Evolutionary conservation across 768 basidiomycete species (phyloP).

Genomic region (Auriscalpium microsporum): DNA sequence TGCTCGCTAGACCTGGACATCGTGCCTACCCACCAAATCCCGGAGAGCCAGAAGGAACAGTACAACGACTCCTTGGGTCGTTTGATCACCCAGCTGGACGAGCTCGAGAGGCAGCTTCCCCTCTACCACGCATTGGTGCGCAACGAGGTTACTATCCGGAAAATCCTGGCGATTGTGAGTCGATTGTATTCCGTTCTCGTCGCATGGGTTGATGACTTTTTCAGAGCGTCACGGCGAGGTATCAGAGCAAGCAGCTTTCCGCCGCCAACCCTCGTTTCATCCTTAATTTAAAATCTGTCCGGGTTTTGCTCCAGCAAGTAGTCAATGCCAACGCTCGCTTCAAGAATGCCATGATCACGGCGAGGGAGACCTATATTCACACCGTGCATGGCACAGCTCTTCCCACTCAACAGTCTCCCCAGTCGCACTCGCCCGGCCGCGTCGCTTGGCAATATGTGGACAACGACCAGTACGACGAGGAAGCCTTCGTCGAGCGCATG

Average conservation of each 20-base stretch:
- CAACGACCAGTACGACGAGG: slow-evolving; percentile 55
- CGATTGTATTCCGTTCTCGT: slow-evolving; percentile 2
- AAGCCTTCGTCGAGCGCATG: slow-evolving; percentile 56
- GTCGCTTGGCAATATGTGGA: slow-evolving; percentile 6
- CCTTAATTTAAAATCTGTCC: slow-evolving; percentile 11
- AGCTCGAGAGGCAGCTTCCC: background rate
- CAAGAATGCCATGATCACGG: background rate
- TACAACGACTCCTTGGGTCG: background rate
- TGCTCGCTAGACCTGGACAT: background rate
- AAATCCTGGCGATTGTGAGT: slow-evolving; percentile 4
- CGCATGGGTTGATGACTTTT: background rate
- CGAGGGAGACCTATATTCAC: background rate
- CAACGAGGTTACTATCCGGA: background rate
- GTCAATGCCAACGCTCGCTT: slow-evolving; percentile 10
- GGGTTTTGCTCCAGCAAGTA: slow-evolving; percentile 10
- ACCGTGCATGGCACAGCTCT: background rate
- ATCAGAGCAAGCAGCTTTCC: slow-evolving; percentile 6
- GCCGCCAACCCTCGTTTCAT: slow-evolving; percentile 7
- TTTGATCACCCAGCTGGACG: background rate
- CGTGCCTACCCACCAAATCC: background rate
- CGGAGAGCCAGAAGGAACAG: background rate
- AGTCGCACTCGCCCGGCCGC: background rate
- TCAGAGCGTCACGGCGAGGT: slow-evolving; percentile 8
- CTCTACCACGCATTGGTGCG: too few species aligned
- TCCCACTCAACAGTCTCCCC: slow-evolving; percentile 1